phyloP scores from a whole-genome alignment of 225 moss, liverwort and hornwort species.

The Sphagnum contortum region DNA sequence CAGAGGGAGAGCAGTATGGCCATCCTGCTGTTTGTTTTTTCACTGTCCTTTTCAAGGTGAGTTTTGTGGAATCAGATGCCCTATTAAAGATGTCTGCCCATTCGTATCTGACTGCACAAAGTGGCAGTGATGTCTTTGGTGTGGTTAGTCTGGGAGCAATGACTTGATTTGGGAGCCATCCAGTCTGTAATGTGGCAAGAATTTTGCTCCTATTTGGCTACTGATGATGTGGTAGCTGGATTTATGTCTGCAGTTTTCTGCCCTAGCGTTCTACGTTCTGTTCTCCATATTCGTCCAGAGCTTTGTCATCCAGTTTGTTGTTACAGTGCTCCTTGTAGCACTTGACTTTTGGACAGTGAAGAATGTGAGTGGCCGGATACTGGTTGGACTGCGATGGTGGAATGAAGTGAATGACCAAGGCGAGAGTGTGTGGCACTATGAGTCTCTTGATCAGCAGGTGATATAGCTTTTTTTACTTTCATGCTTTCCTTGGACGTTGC shows the following conservation, averaged over 20 bases:
- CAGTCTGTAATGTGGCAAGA: background rate
- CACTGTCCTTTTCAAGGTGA: slow-evolving; percentile 73
- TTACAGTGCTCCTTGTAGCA: slow-evolving; percentile 84
- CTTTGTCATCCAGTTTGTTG: slow-evolving; percentile 94
- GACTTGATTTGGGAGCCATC: background rate
- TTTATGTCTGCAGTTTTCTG: slow-evolving; percentile 39
- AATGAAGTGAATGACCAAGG: slow-evolving; percentile 88
- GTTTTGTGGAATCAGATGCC: slow-evolving; percentile 2
- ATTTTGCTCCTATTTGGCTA: background rate
- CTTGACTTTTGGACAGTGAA: slow-evolving; percentile 98
- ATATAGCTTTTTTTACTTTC: background rate
- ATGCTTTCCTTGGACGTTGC: background rate
- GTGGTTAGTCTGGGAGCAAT: background rate
- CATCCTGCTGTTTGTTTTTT: slow-evolving; percentile 76
- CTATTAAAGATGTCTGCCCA: background rate
- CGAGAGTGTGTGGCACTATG: slow-evolving; percentile 93
- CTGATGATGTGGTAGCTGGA: background rate
- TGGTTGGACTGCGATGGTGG: slow-evolving; percentile 99
- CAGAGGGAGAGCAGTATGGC: slow-evolving; percentile 78
- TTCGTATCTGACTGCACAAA: background rate
- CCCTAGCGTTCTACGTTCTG: slow-evolving; percentile 75
- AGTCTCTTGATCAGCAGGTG: slow-evolving; percentile 93
- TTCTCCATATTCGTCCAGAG: slow-evolving; percentile 60
- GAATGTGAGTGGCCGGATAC: slow-evolving; percentile 95
- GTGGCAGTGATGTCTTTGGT: background rate